Conservation (phyloP, 225 moss, liverwort and hornwort species). For the Physcomitrellopsis africana region DNA sequence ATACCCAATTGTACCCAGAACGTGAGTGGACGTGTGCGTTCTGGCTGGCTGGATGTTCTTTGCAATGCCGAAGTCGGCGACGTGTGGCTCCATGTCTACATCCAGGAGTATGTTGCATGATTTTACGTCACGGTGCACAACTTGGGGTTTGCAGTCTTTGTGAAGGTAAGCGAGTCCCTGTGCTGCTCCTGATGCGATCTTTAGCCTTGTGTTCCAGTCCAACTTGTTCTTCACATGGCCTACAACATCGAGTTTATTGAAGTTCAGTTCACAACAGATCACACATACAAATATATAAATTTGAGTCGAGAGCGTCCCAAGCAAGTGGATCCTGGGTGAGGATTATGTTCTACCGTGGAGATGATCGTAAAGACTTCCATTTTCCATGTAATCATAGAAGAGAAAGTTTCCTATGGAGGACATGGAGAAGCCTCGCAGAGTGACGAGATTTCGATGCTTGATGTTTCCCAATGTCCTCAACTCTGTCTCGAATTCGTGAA, state of each 20-base stretch:
- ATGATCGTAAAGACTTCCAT: slow-evolving; percentile 83
- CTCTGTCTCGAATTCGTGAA: slow-evolving; percentile 88
- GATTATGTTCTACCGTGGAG: slow-evolving; percentile 55
- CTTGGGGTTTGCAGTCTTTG: slow-evolving; percentile 86
- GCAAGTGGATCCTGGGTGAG: background rate
- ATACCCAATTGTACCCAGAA: slow-evolving; percentile 92
- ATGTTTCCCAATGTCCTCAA: slow-evolving; percentile 79
- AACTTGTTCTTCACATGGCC: slow-evolving; percentile 69
- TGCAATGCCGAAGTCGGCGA: slow-evolving; percentile 93
- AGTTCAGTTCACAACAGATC: background rate
- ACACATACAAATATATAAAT: background rate
- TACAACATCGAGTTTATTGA: slow-evolving; percentile 14
- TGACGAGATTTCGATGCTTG: slow-evolving; percentile 91
- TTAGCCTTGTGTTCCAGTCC: slow-evolving; percentile 81
- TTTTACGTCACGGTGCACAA: slow-evolving; percentile 92
- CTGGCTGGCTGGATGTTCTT: slow-evolving; percentile 79
- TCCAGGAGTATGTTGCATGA: slow-evolving; percentile 88
- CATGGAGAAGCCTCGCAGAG: slow-evolving; percentile 81
- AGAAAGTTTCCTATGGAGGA: slow-evolving; percentile 87
- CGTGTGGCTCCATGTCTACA: slow-evolving; percentile 75
- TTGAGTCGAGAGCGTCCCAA: background rate
- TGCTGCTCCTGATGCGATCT: slow-evolving; percentile 84
- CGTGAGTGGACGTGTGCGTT: slow-evolving; percentile 86
- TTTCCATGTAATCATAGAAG: slow-evolving; percentile 95
- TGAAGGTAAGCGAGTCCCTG: slow-evolving; percentile 94